These are phyloP conservation scores for Pseudogymnoascus sp. DNA, from an alignment of 2,329 filamentous ascomycete genomes.

Conservation along the genomic window DNA sequence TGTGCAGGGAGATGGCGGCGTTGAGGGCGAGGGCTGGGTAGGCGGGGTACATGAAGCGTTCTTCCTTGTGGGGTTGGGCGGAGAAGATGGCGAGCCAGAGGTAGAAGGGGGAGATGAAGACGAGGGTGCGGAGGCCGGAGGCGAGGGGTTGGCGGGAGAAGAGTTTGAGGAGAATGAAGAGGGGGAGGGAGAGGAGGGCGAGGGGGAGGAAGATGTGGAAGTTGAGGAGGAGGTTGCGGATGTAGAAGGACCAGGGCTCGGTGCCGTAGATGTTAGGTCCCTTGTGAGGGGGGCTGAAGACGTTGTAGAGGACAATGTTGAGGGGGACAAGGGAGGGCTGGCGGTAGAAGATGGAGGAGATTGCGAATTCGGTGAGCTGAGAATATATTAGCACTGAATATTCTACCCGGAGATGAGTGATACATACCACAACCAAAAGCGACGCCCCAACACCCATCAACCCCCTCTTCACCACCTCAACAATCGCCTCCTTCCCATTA, in stretches of 20 bases:
- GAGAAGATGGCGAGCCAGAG: slow-evolving; percentile 92
- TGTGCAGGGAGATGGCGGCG: slow-evolving; percentile 75
- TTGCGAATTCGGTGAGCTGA: slow-evolving; percentile 47
- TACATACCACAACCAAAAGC: slow-evolving; percentile 26
- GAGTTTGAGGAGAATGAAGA: slow-evolving; percentile 67
- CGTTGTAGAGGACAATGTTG: slow-evolving; percentile 94
- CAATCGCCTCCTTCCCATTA: slow-evolving; percentile 50
- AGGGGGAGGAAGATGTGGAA: slow-evolving; percentile 93
- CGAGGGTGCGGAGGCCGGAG: slow-evolving; percentile 64
- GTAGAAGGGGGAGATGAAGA: slow-evolving; percentile 82
- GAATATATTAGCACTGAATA: slow-evolving; percentile 38
- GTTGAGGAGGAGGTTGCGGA: slow-evolving; percentile 84
- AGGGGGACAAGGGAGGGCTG: slow-evolving; percentile 70
- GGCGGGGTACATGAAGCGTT: slow-evolving; percentile 95
- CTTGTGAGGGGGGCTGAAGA: slow-evolving; percentile 68
- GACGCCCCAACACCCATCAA: slow-evolving; percentile 52
- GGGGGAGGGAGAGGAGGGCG: slow-evolving; percentile 64
- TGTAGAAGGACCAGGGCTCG: slow-evolving; percentile 94
- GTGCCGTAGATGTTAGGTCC: slow-evolving; percentile 92
- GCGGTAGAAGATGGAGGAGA: slow-evolving; percentile 82
- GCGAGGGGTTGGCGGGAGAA: slow-evolving; percentile 56
- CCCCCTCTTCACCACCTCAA: slow-evolving; percentile 53
- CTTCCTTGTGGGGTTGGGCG: slow-evolving; percentile 90
- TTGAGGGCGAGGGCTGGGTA: slow-evolving; percentile 89
- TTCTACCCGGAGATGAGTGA: too few species aligned